These are phyloP conservation scores for Drechslerella coelobrocha DNA, from an alignment of 2,329 filamentous ascomycete genomes.

Conservation along the genomic window DNA sequence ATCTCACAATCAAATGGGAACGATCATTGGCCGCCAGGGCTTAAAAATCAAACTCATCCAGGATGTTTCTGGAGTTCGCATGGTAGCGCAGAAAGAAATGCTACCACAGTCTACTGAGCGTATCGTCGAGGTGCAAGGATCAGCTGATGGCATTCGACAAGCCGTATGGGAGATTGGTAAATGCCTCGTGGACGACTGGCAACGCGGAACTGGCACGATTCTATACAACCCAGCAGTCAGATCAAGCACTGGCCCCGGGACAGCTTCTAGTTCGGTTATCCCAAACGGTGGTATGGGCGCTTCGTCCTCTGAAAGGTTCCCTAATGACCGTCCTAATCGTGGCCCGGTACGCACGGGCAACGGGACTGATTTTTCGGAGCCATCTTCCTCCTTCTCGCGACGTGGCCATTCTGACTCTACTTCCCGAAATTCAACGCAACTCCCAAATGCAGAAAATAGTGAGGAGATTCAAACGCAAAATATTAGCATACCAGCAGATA, in stretches of 20 bases:
- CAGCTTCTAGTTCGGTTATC: conserved; percentile 58
- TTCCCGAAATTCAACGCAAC: conserved; percentile 70
- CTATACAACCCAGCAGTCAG: conserved; percentile 96
- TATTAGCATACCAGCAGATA: conserved; percentile 98
- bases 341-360: conserved; percentile 89
- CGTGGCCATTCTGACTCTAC: conserved; percentile 74
- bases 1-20: conserved; percentile 99
- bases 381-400: conserved; percentile 48
- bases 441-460: conserved; percentile 77
- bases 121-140: conserved; percentile 95
- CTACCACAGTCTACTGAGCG: conserved; percentile 97
- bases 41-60: conserved; percentile 99
- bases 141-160: conserved; percentile 91
- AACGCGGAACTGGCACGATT: conserved; percentile 94
- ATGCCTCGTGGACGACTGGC: conserved; percentile 96
- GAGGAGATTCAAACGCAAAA: conserved; percentile 99
- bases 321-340: conserved; percentile 65
- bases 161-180: conserved; percentile 99
- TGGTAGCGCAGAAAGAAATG: conserved; percentile 99
- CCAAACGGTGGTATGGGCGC: conserved; percentile 61
- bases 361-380: conserved; percentile 93
- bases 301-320: conserved; percentile 59
- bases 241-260: conserved; percentile 71
- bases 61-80: conserved; percentile 92
- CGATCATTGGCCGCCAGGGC: conserved; percentile 94